phyloP scores from a whole-genome alignment of 495 filamentous ascomycete genomes.

The Penicillium antarcticum region DNA sequence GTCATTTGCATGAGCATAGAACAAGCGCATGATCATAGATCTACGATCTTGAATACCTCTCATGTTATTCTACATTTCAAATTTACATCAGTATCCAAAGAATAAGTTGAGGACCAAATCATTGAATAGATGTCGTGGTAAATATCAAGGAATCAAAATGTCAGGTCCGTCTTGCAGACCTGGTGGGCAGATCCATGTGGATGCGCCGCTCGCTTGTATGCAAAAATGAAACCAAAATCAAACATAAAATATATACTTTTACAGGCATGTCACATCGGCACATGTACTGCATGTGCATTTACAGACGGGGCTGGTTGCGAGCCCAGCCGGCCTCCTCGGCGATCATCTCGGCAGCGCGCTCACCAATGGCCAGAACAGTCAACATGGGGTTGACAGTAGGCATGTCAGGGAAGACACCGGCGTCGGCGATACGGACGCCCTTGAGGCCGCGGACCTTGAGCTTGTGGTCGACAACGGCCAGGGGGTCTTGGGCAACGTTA shows the following conservation, averaged over 20 bases:
- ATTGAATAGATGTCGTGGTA: not conserved
- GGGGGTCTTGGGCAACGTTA: conserved; percentile 54
- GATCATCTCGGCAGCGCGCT: conserved; percentile 62
- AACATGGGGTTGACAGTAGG: conserved; percentile 65
- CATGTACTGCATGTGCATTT: conserved; percentile 5
- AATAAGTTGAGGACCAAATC: not conserved
- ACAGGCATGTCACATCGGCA: conserved; percentile 8
- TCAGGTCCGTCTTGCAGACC: conserved; percentile 10
- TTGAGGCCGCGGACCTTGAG: conserved; percentile 56
- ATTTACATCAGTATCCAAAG: no score
- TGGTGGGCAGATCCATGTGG: not conserved
- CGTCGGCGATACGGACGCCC: conserved; percentile 61
- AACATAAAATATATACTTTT: not conserved
- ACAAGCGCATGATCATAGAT: not conserved
- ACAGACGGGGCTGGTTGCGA: conserved; percentile 47
- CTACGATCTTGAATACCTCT: no score
- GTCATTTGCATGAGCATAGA: not conserved
- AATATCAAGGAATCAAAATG: conserved; percentile 1
- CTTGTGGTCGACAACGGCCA: conserved; percentile 62
- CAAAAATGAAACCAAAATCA: conserved; percentile 11
- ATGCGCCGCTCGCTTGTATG: conserved; percentile 25
- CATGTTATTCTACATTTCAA: no score
- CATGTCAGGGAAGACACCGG: conserved; percentile 68
- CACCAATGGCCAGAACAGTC: conserved; percentile 61
- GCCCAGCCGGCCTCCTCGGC: conserved; percentile 60